These are phyloP conservation scores for Globisporangium radiosum DNA, from an alignment of 352 stramenopile genomes.

Conservation along the genomic window DNA sequence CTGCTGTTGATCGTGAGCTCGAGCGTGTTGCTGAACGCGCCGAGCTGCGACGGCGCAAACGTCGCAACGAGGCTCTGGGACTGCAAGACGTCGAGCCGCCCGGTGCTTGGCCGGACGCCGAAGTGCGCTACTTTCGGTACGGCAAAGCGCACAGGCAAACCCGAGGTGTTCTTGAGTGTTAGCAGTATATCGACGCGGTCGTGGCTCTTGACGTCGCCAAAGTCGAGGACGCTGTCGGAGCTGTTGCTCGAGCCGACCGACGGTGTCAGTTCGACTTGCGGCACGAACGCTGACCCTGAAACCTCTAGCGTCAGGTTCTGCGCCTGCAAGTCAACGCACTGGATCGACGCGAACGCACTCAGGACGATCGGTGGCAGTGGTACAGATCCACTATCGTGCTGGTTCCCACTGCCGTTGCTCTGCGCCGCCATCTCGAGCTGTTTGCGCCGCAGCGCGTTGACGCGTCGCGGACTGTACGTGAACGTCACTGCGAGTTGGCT, in stretches of 20 bases:
- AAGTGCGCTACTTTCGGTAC: conserved; percentile 80
- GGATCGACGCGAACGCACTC: conserved; percentile 66
- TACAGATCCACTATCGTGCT: neutral
- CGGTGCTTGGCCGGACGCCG: conserved; percentile 41
- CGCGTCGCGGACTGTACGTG: conserved; percentile 32
- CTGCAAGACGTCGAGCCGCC: conserved; percentile 78
- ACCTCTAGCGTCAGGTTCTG: conserved; percentile 80
- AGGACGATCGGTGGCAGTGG: conserved; percentile 25
- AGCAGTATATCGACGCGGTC: conserved; percentile 82
- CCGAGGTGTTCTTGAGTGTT: conserved; percentile 74
- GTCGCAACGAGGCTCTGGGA: conserved; percentile 86
- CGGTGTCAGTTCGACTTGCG: conserved; percentile 39
- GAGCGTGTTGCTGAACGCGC: conserved; percentile 50
- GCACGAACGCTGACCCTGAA: conserved; percentile 47
- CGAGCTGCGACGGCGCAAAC: conserved; percentile 85
- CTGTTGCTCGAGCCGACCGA: neutral
- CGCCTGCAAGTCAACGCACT: conserved; percentile 51
- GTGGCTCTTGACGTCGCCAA: conserved; percentile 78
- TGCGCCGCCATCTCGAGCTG: conserved; percentile 10
- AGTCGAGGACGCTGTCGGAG: conserved; percentile 34
- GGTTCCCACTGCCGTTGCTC: conserved; percentile 7
- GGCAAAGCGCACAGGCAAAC: conserved; percentile 53
- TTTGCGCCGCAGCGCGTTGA: conserved; percentile 28
- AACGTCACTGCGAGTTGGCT: conserved; percentile 35
- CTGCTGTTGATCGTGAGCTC: conserved; percentile 39